phyloP scores from a whole-genome alignment of 495 filamentous ascomycete species.

The Parachaetomium inaequale region DNA sequence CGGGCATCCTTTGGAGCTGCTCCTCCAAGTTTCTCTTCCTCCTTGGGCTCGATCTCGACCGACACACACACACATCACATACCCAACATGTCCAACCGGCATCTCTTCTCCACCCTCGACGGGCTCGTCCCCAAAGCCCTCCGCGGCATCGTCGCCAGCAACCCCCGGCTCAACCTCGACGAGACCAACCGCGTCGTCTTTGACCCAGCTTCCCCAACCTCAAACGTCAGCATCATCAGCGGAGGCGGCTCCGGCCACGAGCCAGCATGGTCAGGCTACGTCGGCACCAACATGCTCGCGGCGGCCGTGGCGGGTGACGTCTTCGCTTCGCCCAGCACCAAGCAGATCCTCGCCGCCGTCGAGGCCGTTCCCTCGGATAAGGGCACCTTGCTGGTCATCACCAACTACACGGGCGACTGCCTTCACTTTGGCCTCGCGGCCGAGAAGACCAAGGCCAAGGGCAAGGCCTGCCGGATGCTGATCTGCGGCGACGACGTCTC shows the following conservation, averaged over 20 bases:
- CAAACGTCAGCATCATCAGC: slow-evolving; percentile 56
- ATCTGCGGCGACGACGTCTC: slow-evolving; percentile 60
- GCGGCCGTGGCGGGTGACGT: slow-evolving; percentile 59
- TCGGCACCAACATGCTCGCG: slow-evolving; percentile 57
- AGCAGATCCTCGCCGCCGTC: slow-evolving; percentile 58
- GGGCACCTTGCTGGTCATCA: slow-evolving; percentile 60
- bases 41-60: neutral
- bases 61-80: neutral
- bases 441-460: slow-evolving; percentile 56
- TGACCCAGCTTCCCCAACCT: slow-evolving; percentile 47
- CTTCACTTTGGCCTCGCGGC: slow-evolving; percentile 61
- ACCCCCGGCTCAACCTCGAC: slow-evolving; percentile 55
- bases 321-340: slow-evolving; percentile 59
- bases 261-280: slow-evolving; percentile 62
- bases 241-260: slow-evolving; percentile 62
- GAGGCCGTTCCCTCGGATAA: slow-evolving; percentile 53
- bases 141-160: slow-evolving; percentile 53
- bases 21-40: neutral
- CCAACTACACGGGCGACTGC: slow-evolving; percentile 65
- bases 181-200: slow-evolving; percentile 56
- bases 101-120: slow-evolving; percentile 45
- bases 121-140: slow-evolving; percentile 55
- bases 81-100: slow-evolving; percentile 43
- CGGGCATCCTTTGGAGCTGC: neutral
- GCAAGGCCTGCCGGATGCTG: slow-evolving; percentile 52